phyloP scores from a whole-genome alignment of 2,329 filamentous ascomycete genomes.

The Colletotrichum falcatum region DNA sequence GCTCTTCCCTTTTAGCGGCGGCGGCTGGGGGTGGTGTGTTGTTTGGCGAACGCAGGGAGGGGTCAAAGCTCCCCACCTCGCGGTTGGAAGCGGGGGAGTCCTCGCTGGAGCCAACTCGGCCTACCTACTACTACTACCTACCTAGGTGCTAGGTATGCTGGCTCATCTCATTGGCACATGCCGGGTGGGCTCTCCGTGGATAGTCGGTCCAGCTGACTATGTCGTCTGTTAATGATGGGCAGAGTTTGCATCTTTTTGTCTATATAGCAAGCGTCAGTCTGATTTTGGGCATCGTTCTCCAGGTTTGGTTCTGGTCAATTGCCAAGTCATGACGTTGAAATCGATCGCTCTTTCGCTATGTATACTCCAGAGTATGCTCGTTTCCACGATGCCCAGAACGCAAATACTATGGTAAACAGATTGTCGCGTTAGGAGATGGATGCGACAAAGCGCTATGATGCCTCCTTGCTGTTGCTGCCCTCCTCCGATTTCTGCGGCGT shows the following conservation, averaged over 20 bases:
- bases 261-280: background rate
- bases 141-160: too few species aligned
- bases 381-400: slow-evolving; percentile 8
- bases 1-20: slow-evolving; percentile 31
- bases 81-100: background rate
- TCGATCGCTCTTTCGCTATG: slow-evolving; percentile 10
- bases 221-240: background rate
- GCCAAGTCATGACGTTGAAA: background rate
- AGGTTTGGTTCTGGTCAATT: background rate
- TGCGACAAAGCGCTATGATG: slow-evolving; percentile 9
- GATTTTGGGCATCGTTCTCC: background rate
- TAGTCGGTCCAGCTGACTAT: background rate
- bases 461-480: slow-evolving; percentile 16
- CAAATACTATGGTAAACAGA: slow-evolving; percentile 10
- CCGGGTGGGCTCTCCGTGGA: background rate
- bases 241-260: background rate
- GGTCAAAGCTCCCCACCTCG: slow-evolving; percentile 13
- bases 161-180: slow-evolving; percentile 10
- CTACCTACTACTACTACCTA: too few species aligned
- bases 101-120: slow-evolving; percentile 7
- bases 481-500: slow-evolving; percentile 46
- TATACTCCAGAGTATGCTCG: background rate
- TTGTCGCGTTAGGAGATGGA: slow-evolving; percentile 9
- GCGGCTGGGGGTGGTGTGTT: slow-evolving; percentile 15
- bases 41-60: background rate